Conservation (phyloP, 108 stramenopile genomes). For the Nitzschia putrida region DNA sequence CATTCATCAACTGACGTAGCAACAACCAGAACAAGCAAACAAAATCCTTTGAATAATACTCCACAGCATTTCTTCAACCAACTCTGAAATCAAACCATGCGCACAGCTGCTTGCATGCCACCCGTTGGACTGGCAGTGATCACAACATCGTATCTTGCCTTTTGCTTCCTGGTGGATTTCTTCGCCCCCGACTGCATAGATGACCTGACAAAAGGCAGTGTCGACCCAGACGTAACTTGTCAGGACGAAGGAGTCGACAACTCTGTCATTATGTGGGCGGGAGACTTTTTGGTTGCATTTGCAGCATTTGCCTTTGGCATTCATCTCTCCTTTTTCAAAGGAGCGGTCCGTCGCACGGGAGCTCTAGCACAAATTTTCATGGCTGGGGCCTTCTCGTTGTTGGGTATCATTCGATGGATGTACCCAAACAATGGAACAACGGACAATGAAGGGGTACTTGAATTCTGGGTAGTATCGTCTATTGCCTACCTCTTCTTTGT, state of each 20-base stretch:
- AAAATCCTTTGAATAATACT: too few relatives aligned
- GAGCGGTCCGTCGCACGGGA: constrained; percentile 4
- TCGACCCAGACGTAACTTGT: constrained; percentile 3
- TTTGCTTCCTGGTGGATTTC: background rate
- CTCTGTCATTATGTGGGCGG: constrained; percentile 19
- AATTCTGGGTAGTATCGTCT: constrained; percentile 12
- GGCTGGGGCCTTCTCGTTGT: constrained; percentile 16
- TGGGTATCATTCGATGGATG: constrained; percentile 17
- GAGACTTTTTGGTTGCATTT: constrained; percentile 23
- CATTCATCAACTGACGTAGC: too few relatives aligned
- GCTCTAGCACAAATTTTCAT: constrained; percentile 20
- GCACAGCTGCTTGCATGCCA: background rate
- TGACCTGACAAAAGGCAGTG: background rate
- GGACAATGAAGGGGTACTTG: constrained; percentile 24
- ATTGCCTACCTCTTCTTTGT: constrained; percentile 19
- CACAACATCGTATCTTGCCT: background rate
- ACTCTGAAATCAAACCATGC: too few relatives aligned
- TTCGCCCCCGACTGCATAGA: background rate
- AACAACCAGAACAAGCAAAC: too few relatives aligned
- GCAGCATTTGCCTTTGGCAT: constrained; percentile 10
- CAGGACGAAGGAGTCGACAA: constrained; percentile 29
- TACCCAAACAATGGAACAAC: constrained; percentile 20
- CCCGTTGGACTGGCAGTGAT: background rate
- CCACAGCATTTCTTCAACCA: too few relatives aligned
- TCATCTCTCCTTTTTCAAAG: constrained; percentile 7